phyloP scores from a whole-genome alignment of 1,139 yeast species.

The Saccharomyces hybrid region DNA sequence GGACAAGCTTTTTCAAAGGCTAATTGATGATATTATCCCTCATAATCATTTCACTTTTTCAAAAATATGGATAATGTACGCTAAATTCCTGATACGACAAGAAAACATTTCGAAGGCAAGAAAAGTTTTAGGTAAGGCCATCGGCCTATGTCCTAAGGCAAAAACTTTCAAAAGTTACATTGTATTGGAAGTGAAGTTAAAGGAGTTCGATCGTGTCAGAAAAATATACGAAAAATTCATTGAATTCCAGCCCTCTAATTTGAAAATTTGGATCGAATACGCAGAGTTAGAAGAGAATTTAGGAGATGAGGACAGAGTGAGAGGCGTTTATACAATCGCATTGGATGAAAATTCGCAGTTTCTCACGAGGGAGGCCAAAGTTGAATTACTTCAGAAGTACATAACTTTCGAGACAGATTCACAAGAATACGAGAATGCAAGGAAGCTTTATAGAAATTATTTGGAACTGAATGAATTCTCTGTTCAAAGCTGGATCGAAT shows the following conservation, averaged over 20 bases:
- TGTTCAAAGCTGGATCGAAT: constrained; percentile 54
- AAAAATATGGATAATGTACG: constrained; percentile 64
- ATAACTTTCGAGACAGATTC: constrained; percentile 57
- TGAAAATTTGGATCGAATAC: constrained; percentile 48
- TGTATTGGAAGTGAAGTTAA: constrained; percentile 41
- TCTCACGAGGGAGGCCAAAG: constrained; percentile 10
- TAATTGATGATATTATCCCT: constrained; percentile 45
- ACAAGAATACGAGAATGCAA: constrained; percentile 48
- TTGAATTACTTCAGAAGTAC: constrained; percentile 27
- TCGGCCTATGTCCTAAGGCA: constrained; percentile 59
- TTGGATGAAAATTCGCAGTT: constrained; percentile 19
- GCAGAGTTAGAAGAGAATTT: constrained; percentile 60
- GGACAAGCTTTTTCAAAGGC: constrained; percentile 44
- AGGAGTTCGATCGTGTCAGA: constrained; percentile 75
- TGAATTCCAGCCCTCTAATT: constrained; percentile 42
- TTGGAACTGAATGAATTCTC: constrained; percentile 33
- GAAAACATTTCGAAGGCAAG: constrained; percentile 47
- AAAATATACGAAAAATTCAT: constrained; percentile 61
- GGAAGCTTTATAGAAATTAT: constrained; percentile 44
- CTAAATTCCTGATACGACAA: constrained; percentile 69
- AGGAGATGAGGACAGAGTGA: constrained; percentile 64
- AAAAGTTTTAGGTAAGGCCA: constrained; percentile 60
- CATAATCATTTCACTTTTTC: constrained; percentile 56
- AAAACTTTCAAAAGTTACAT: constrained; percentile 61
- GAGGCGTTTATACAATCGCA: constrained; percentile 55